Evolutionary conservation across 306 rosid species (phyloP).

Genomic region (Acacia acuminata): DNA sequence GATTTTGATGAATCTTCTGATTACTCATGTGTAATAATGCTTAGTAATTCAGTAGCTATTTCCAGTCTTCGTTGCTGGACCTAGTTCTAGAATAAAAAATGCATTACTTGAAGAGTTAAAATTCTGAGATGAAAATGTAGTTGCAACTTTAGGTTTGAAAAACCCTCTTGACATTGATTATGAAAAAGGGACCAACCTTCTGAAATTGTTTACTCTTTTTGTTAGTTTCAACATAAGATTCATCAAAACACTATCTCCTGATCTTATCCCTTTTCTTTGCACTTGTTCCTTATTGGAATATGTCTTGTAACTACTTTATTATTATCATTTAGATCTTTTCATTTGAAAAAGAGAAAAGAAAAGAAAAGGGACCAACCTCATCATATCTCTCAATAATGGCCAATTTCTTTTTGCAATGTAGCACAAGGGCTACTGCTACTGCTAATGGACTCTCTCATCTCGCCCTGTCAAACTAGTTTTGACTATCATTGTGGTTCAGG

Average conservation of each 20-base stretch:
- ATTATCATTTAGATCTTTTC: no score
- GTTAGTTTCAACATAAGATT: no score
- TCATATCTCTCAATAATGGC: background rate
- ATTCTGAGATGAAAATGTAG: conserved; percentile 24
- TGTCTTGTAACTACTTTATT: no score
- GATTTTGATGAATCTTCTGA: conserved; percentile 20
- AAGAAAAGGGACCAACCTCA: background rate
- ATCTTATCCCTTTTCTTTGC: no score
- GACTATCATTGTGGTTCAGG: background rate
- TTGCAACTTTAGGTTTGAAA: conserved; percentile 5
- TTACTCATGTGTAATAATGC: background rate
- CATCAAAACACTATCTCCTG: no score
- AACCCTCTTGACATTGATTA: background rate
- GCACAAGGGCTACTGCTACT: background rate
- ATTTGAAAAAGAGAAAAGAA: no score
- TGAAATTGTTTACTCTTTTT: no score
- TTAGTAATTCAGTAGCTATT: background rate
- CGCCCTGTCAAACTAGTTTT: background rate
- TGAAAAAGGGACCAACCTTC: background rate
- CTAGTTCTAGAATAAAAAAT: background rate
- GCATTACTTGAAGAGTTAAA: background rate
- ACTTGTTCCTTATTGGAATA: no score
- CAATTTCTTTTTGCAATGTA: background rate
- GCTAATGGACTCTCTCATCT: background rate
- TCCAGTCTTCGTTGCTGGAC: conserved; percentile 5